A percentile compares a stretch with the other conserved stretches of the same genome.
Evolutionary conservation across 2,329 filamentous ascomycete species (phyloP).

Genomic region (Zasmidium cellare): DNA sequence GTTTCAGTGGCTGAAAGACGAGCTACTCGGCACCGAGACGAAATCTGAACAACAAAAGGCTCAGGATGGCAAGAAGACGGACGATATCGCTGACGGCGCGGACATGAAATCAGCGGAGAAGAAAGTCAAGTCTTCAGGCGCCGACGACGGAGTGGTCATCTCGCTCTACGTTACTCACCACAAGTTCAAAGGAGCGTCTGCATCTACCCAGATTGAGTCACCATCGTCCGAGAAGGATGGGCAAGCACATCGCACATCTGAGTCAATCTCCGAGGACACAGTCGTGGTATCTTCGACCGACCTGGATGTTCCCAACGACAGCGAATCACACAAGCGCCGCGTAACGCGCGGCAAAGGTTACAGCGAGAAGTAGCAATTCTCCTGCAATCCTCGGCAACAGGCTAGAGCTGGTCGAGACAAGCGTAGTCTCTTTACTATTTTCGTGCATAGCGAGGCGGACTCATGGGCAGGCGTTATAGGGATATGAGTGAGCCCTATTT

Average conservation of each 20-base stretch:
- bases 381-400: neutral
- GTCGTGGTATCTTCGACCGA: constrained; percentile 2
- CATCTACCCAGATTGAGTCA: neutral
- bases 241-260: neutral
- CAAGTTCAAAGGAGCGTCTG: neutral
- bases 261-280: neutral
- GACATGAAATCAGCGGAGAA: neutral
- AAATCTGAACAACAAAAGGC: neutral
- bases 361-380: neutral
- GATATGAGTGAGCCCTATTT: neutral
- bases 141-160: neutral
- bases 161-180: constrained; percentile 3
- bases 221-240: neutral
- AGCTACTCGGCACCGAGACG: constrained; percentile 11
- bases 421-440: neutral
- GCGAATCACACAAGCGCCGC: neutral
- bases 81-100: neutral
- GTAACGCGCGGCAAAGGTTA: neutral
- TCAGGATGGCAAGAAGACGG: neutral
- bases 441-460: neutral
- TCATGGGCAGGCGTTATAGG: neutral
- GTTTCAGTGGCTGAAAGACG: constrained; percentile 11
- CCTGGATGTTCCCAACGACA: neutral
- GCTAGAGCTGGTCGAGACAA: neutral
- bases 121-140: neutral